phyloP scores from a whole-genome alignment of 1,284 basidiomycete genomes.

The Sanguinoderma infundibulare region DNA sequence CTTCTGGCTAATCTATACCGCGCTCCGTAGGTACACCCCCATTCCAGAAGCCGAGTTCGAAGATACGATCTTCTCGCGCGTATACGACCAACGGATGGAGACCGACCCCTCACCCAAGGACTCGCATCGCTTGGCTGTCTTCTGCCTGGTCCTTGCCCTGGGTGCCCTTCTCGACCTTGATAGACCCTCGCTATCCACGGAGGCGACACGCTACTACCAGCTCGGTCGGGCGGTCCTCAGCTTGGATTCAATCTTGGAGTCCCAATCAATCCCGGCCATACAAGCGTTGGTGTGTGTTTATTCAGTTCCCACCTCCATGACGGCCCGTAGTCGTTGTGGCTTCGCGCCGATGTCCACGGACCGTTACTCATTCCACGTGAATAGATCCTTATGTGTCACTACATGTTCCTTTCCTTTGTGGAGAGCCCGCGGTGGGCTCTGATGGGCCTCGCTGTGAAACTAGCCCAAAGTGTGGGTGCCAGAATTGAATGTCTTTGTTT shows the following conservation, averaged over 20 bases:
- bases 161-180: slow-evolving; percentile 48
- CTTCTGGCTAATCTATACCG: neutral
- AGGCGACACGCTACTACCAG: slow-evolving; percentile 62
- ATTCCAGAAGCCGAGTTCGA: slow-evolving; percentile 60
- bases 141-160: slow-evolving; percentile 41
- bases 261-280: slow-evolving; percentile 62
- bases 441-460: slow-evolving; percentile 70
- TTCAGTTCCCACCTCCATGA: neutral
- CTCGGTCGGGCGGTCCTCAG: slow-evolving; percentile 61
- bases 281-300: slow-evolving; percentile 60
- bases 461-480: slow-evolving; percentile 66
- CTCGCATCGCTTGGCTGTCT: slow-evolving; percentile 46
- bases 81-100: slow-evolving; percentile 49
- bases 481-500: neutral
- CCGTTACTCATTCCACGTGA: slow-evolving; percentile 31
- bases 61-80: slow-evolving; percentile 51
- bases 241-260: slow-evolving; percentile 64
- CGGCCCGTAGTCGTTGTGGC: neutral
- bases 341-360: slow-evolving; percentile 36
- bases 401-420: slow-evolving; percentile 69
- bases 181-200: slow-evolving; percentile 49
- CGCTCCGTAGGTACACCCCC: slow-evolving; percentile 58
- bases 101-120: slow-evolving; percentile 47
- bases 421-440: slow-evolving; percentile 69
- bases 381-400: slow-evolving; percentile 72